Evolutionary conservation across 1,284 basidiomycete genomes (phyloP).

Genomic region (Malassezia brasiliensis): DNA sequence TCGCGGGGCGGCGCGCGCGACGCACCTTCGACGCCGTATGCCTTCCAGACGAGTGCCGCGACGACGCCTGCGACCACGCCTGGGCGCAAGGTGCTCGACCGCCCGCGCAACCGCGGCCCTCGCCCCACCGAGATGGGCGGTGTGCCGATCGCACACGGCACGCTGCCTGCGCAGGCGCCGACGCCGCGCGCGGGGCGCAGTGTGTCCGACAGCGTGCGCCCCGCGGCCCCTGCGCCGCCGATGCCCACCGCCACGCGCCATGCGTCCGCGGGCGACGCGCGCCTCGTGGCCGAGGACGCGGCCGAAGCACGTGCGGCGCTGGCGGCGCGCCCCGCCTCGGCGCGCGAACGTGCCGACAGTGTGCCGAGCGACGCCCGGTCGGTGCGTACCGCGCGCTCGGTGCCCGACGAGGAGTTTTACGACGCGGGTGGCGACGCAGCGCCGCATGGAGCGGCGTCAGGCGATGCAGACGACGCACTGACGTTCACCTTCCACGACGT

Average conservation of each 20-base stretch:
- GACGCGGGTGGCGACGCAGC: not conserved
- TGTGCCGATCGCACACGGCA: constrained; percentile 21
- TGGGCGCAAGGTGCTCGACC: constrained; percentile 21
- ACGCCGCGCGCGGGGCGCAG: constrained; percentile 10
- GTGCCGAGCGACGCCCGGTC: not conserved
- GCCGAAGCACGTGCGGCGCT: not conserved
- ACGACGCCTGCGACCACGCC: not conserved
- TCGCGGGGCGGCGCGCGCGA: not conserved
- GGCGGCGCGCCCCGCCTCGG: not conserved
- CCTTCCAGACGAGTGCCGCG: not conserved
- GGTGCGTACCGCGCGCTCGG: not conserved
- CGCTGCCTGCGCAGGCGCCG: constrained; percentile 11
- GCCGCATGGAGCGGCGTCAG: not conserved
- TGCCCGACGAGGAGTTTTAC: not conserved
- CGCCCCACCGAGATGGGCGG: constrained; percentile 24
- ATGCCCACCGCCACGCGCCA: constrained; percentile 1
- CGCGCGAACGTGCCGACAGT: too few relatives aligned
- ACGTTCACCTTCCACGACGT: not conserved
- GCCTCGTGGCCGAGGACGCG: not conserved
- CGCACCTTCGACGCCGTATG: constrained; percentile 3
- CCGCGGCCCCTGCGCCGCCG: not conserved
- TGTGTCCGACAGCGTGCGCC: constrained; percentile 1
- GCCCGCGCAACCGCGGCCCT: constrained; percentile 19
- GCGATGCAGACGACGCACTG: not conserved
- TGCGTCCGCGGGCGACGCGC: not conserved